A percentile compares a stretch with the other conserved stretches of the same genome.
Evolutionary conservation across 2,329 filamentous ascomycete species (phyloP).

Genomic region (Hypoxylon sp.): DNA sequence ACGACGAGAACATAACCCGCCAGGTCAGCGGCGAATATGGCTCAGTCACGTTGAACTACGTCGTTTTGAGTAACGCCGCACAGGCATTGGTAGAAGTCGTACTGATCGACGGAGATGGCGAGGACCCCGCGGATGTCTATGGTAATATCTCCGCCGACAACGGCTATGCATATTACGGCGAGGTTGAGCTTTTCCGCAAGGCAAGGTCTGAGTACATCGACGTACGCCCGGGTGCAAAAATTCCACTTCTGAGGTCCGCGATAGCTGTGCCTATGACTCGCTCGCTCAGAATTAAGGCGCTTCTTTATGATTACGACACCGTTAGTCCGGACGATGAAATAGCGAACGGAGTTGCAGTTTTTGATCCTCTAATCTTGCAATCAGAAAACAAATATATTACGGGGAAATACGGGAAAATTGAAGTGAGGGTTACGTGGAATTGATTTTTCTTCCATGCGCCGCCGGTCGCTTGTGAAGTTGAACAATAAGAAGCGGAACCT

Average conservation of each 20-base stretch:
- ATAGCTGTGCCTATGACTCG: background rate
- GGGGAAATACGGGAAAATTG: background rate
- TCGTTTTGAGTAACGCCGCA: background rate
- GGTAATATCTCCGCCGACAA: background rate
- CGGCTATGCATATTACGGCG: background rate
- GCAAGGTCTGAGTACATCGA: background rate
- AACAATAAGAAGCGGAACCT: too few relatives aligned
- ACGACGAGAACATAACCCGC: background rate
- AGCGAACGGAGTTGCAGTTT: slow-evolving; percentile 1
- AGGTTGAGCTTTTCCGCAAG: slow-evolving; percentile 1
- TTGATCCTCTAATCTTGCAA: background rate
- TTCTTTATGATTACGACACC: background rate
- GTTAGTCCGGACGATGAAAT: background rate
- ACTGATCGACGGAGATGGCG: background rate
- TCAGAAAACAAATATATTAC: slow-evolving; percentile 5
- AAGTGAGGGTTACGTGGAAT: background rate
- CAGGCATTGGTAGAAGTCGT: background rate
- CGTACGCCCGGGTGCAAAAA: background rate
- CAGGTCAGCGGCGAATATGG: background rate
- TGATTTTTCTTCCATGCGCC: background rate
- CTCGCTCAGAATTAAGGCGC: slow-evolving; percentile 1
- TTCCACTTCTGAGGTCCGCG: background rate
- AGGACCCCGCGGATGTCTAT: background rate
- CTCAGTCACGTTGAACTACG: background rate
- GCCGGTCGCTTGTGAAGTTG: background rate